Base-by-base conservation (phyloP, 2,329 filamentous ascomycete species). In the Stemphylium beticola region DNA sequence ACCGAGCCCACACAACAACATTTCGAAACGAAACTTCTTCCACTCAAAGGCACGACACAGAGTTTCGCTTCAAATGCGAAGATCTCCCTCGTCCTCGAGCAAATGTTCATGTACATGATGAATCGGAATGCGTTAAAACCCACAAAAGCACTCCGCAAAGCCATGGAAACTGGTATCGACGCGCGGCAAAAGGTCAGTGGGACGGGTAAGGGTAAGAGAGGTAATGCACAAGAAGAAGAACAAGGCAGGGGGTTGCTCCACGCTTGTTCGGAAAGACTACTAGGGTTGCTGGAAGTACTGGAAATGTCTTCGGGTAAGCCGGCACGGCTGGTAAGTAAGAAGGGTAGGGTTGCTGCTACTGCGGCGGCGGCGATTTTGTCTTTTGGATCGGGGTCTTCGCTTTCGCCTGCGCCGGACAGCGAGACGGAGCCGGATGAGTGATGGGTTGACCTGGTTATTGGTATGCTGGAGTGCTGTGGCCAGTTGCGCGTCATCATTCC, bases 151-250 rank as follows among this genome's bases (percentile, higher is more conserved):
- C 44, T 88, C 14, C 74, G 75, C 33, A 50, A 69, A 0, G 80
- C 82, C 0, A 76, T 84, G n/a, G 75, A 83, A 55, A 56, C 65
- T 15, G 87, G 87, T 0, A 83, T 87, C 38, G 43, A 73, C 29
- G 79, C 76, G 2, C 77, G 86, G n/a, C 71, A 76, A 7, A 72
- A 74, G 0, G 77, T 78, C 0, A 77, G 73, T 46, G 76, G 69
- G 2, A 79, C 79, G 20, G 78, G 72, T 37, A 78, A 76, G 57
- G 81, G 76, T 45, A 81, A 76, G 61, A 78, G 74, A 55, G 75
- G 68, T 0, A 73, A 70, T 38, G 59, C 59, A 10, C 54, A 61
- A 4, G 72, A 74, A 36, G 76, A 79, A 47, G 69, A 70, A n/a
- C 65, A 74, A 20, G 74, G 72, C 3, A 69, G 68, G 38, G 52